Percentiles rank a stretch among this genome's conserved stretches.
Conservation (phyloP, 2,329 filamentous ascomycete genomes). For the Aspergillus glaucus region DNA sequence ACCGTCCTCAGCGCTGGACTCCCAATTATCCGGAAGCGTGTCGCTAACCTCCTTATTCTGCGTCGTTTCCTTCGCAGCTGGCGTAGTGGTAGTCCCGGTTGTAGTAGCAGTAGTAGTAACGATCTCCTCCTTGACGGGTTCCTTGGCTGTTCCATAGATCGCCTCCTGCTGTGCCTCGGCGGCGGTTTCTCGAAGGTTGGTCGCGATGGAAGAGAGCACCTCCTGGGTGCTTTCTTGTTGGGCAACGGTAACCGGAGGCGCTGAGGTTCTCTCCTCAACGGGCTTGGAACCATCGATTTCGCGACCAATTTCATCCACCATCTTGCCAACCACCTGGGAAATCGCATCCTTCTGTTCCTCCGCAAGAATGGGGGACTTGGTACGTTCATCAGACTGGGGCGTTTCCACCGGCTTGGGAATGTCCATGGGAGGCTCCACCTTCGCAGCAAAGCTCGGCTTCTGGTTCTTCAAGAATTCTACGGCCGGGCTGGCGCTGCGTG, state of each 20-base stretch:
- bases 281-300: constrained; percentile 60
- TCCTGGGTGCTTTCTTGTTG: constrained; percentile 32
- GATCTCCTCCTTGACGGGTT: constrained; percentile 47
- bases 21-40: constrained; percentile 78
- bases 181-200: constrained; percentile 34
- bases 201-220: constrained; percentile 26
- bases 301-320: constrained; percentile 55
- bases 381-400: constrained; percentile 7
- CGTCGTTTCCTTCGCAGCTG: constrained; percentile 48
- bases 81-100: constrained; percentile 38
- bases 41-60: constrained; percentile 48
- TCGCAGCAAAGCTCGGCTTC: constrained; percentile 17
- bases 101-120: constrained; percentile 38
- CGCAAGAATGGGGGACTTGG: constrained; percentile 21
- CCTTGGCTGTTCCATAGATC: constrained; percentile 49
- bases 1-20: constrained; percentile 63
- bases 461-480: constrained; percentile 21
- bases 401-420: constrained; percentile 1
- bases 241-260: constrained; percentile 19
- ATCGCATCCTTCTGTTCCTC: constrained; percentile 57
- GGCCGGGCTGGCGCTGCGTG: constrained; percentile 37
- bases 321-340: constrained; percentile 60
- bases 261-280: constrained; percentile 46
- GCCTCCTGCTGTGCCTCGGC: constrained; percentile 42
- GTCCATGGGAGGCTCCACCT: constrained; percentile 12